Evolutionary conservation across 2,329 filamentous ascomycete genomes (phyloP).

Genomic region (Orbilia brochopaga): DNA sequence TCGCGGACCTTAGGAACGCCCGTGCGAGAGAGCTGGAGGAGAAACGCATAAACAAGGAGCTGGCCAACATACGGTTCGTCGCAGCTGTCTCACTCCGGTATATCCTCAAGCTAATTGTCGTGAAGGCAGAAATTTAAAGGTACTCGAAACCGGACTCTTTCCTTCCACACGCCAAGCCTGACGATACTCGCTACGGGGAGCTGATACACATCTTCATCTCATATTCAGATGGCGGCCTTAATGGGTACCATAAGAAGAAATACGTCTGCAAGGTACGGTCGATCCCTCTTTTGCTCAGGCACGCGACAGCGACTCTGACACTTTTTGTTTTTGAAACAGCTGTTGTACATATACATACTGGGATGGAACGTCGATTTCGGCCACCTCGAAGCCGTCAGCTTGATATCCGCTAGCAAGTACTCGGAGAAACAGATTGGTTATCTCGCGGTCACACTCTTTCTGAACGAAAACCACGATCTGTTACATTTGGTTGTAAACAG

Average conservation of each 20-base stretch:
- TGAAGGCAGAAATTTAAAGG: conserved; percentile 89
- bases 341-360: conserved; percentile 98
- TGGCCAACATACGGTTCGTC: conserved; percentile 87
- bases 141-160: conserved; percentile 56
- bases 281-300: conserved; percentile 18
- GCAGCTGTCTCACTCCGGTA: not conserved
- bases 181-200: conserved; percentile 9
- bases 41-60: conserved; percentile 98
- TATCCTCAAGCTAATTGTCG: conserved; percentile 52
- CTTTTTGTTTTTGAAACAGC: conserved; percentile 59
- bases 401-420: conserved; percentile 95
- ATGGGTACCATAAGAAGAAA: conserved; percentile 99
- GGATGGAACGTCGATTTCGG: conserved; percentile 99
- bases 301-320: not conserved
- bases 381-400: conserved; percentile 95
- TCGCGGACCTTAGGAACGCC: conserved; percentile 93
- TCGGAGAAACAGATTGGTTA: conserved; percentile 99
- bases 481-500: conserved; percentile 97
- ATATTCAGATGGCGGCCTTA: conserved; percentile 76
- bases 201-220: conserved; percentile 11
- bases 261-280: conserved; percentile 90
- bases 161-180: conserved; percentile 7
- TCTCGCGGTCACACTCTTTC: conserved; percentile 92
- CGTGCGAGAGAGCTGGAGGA: conserved; percentile 94
- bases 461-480: conserved; percentile 96